Base-by-base conservation (phyloP, 805 yeast genomes). In the Candida insectorum region DNA sequence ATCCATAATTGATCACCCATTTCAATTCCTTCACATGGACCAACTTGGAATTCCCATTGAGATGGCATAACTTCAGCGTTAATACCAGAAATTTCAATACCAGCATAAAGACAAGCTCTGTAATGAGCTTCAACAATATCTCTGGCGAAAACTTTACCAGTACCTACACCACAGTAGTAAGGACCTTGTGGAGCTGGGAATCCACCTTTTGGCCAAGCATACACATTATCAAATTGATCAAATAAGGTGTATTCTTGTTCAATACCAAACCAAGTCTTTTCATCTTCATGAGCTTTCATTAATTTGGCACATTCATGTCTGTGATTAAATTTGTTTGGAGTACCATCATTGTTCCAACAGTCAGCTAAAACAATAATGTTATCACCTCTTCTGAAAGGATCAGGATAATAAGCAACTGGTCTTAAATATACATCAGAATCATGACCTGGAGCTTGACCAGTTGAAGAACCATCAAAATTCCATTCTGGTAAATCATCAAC, bases 161-260 rank as follows among this genome's bases (percentile, higher is more conserved):
- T 77, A 71, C 98, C 98, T 48, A 93, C 98, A 80, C 97, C 98
- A 77, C 98, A 93, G 81, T 93, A 93, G 84, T 93, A 93, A 43
- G 98, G 98, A 49, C 98, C 98, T 73, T 93, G 98, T 47, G 98
- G 97, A 51, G 96, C 97, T 62, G 98, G 98, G 94, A 77, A 93
- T 45, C 97, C 98, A 54, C 97, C 97, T 75, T 85, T 81, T 67
- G 98, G 98, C 98, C 98, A 93, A 48, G 96, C 97, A 68, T 89
- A 93, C 44, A 84, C 88, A 55, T 82, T 71, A 65, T 85, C 95
- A 55, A 66, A 82, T 63, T 85, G 82, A 66, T 93, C 98, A 58
- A 93, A 85, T 62, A 93, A 71, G 49, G 98, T 93, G 75, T 93
- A 93, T 69, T 93, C 98, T 75, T 93, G 98, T 73, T 93, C 98